These are phyloP conservation scores for Didymella arachidicola DNA, from an alignment of 2,329 filamentous ascomycete species.

Conservation along the genomic window DNA sequence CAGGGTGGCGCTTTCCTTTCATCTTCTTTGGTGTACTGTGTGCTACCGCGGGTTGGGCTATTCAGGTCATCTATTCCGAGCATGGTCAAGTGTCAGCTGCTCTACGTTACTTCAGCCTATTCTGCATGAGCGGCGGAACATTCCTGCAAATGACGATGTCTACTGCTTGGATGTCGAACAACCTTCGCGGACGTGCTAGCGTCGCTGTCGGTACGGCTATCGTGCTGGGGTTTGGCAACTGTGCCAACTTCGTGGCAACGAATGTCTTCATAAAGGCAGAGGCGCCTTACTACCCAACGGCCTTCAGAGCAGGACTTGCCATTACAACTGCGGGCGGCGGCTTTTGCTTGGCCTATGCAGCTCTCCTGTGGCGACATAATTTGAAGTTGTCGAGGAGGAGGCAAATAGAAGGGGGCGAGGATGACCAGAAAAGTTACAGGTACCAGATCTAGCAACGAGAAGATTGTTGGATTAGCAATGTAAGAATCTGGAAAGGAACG, in stretches of 20 bases:
- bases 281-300: constrained; percentile 39
- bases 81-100: constrained; percentile 57
- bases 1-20: constrained; percentile 43
- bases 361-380: constrained; percentile 62
- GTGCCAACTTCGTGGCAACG: constrained; percentile 64
- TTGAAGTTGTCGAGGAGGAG: constrained; percentile 49
- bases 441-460: constrained; percentile 33
- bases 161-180: constrained; percentile 63
- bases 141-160: constrained; percentile 64
- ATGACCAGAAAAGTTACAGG: constrained; percentile 35
- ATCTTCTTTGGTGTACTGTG: constrained; percentile 44
- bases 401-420: constrained; percentile 27
- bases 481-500: not conserved
- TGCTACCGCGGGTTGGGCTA: constrained; percentile 60
- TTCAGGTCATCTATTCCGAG: constrained; percentile 55
- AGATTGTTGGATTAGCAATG: not conserved
- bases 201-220: constrained; percentile 30
- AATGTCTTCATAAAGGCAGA: constrained; percentile 44
- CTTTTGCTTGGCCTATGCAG: constrained; percentile 42
- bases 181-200: constrained; percentile 44
- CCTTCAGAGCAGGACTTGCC: constrained; percentile 47
- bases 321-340: constrained; percentile 37
- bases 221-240: constrained; percentile 57
- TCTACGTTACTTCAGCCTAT: constrained; percentile 57
- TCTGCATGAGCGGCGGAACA: constrained; percentile 49